Evolutionary conservation across 2,329 filamentous ascomycete genomes (phyloP).

Genomic region (Thermothelomyces thermophilus): DNA sequence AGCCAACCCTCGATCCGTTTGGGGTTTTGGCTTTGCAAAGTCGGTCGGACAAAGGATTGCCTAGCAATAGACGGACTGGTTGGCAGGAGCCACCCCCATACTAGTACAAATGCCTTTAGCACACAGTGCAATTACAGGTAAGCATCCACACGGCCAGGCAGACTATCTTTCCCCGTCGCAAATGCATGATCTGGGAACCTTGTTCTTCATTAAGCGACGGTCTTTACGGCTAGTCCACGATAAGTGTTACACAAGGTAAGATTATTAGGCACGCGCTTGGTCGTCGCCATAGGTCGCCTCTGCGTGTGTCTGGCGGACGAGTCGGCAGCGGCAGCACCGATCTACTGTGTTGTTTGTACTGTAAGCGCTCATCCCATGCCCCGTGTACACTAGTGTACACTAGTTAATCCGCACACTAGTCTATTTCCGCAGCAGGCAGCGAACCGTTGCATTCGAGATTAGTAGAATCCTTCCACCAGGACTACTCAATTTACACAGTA

Average conservation of each 20-base stretch:
- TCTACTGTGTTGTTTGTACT: no score
- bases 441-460: no score
- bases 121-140: background rate
- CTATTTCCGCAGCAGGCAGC: no score
- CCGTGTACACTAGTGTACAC: no score
- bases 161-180: background rate
- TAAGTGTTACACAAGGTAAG: background rate
- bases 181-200: conserved; percentile 8
- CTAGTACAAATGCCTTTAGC: background rate
- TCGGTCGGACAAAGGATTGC: background rate
- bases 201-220: background rate
- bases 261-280: no score
- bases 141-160: conserved; percentile 2
- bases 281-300: no score
- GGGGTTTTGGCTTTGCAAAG: background rate
- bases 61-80: background rate
- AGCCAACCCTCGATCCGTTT: background rate
- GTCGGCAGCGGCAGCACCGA: no score
- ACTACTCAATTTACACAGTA: no score
- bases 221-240: background rate
- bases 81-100: background rate
- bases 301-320: no score
- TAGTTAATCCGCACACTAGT: no score
- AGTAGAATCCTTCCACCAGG: no score
- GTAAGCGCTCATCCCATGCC: no score